Evolutionary conservation across 2,329 filamentous ascomycete genomes (phyloP).

Genomic region (Aspergillus novoparasiticus): DNA sequence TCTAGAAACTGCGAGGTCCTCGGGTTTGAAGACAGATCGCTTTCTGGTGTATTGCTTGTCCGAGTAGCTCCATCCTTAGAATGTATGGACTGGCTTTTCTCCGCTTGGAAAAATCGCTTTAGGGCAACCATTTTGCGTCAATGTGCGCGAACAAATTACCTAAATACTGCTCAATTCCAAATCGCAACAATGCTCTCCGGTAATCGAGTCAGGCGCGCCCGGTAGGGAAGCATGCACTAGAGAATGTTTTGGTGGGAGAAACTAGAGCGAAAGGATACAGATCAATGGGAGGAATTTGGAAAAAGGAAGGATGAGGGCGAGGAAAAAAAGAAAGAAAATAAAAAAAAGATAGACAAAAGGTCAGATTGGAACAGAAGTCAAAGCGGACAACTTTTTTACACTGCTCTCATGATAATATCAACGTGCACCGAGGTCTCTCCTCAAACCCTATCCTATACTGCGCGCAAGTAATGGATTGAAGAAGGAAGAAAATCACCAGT

Average conservation of each 20-base stretch:
- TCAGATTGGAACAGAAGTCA: not conserved
- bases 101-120: conserved; percentile 36
- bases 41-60: conserved; percentile 1
- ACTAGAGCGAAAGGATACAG: too few relatives aligned
- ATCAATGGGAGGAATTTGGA: not conserved
- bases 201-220: not conserved
- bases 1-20: conserved; percentile 25
- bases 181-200: not conserved
- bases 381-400: not conserved
- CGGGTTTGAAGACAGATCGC: conserved; percentile 14
- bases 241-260: too few relatives aligned
- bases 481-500: not conserved
- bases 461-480: not conserved
- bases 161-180: not conserved
- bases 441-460: not conserved
- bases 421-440: conserved; percentile 1
- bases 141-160: not conserved
- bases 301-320: not conserved
- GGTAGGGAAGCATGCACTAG: not conserved
- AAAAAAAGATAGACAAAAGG: not conserved
- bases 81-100: conserved; percentile 23
- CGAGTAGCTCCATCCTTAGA: conserved; percentile 14
- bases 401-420: conserved; percentile 13
- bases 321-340: too few relatives aligned
- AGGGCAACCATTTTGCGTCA: conserved; percentile 35